Evolutionary conservation across 306 rosid species (phyloP).

Genomic region (Cucurbita ficifolia): DNA sequence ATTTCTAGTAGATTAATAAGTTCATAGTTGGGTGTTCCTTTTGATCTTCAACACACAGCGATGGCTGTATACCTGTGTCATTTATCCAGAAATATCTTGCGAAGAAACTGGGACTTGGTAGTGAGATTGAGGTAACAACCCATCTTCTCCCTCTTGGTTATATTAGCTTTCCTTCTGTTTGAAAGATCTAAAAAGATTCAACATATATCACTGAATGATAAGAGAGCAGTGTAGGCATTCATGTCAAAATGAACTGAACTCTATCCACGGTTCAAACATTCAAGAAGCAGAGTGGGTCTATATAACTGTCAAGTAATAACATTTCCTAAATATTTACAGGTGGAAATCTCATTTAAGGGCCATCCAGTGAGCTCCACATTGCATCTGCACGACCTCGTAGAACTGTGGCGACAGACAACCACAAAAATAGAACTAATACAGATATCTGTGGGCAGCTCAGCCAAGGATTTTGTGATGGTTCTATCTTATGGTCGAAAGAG

Average conservation of each 20-base stretch:
- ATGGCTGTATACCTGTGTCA: slow-evolving; percentile 70
- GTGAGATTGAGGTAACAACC: slow-evolving; percentile 26
- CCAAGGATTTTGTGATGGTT: slow-evolving; percentile 90
- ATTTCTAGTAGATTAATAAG: not conserved
- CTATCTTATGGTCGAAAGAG: slow-evolving; percentile 63
- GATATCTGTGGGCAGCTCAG: slow-evolving; percentile 73
- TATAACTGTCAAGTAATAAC: not conserved
- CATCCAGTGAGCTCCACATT: slow-evolving; percentile 54
- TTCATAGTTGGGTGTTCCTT: not conserved
- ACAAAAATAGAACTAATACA: slow-evolving; percentile 51
- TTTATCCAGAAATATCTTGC: slow-evolving; percentile 70
- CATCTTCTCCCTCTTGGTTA: not conserved
- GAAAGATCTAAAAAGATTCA: not conserved
- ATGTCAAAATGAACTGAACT: not conserved
- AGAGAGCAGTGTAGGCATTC: not conserved
- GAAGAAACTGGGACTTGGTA: slow-evolving; percentile 67
- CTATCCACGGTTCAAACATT: not conserved
- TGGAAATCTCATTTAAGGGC: slow-evolving; percentile 76
- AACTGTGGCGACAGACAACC: slow-evolving; percentile 64
- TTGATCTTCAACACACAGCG: slow-evolving; percentile 26
- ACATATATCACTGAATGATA: not conserved
- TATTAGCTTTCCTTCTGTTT: not conserved
- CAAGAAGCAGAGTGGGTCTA: not conserved
- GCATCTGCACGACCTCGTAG: slow-evolving; percentile 57
- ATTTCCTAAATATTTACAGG: slow-evolving; percentile 25